A percentile compares a stretch with the other conserved stretches of the same genome.
phyloP scores from a whole-genome alignment of 179 eudicot genomes.

The Amaranthus tricolor region DNA sequence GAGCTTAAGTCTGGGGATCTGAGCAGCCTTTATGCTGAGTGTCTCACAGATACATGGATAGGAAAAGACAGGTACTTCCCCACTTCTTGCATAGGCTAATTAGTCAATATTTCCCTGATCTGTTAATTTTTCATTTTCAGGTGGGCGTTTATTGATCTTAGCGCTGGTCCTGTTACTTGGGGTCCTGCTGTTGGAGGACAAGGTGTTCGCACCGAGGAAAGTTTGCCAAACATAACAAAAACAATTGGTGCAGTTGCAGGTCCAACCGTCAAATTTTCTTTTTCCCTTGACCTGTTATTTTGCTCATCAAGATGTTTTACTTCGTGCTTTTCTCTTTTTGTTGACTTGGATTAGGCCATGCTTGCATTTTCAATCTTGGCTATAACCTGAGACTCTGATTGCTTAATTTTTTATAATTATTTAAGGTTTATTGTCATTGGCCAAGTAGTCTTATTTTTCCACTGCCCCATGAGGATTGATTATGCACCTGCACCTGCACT shows the following conservation, averaged over 20 bases:
- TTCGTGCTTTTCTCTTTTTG: not conserved
- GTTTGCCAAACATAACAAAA: conserved; percentile 87
- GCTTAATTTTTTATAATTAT: not conserved
- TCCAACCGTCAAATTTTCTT: conserved; percentile 18
- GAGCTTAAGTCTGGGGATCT: conserved; percentile 75
- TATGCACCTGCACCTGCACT: not conserved
- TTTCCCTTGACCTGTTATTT: not conserved
- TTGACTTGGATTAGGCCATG: not conserved
- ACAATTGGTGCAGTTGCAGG: conserved; percentile 94
- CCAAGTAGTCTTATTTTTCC: not conserved
- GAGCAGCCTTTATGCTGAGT: conserved; percentile 71
- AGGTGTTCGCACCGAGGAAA: conserved; percentile 96
- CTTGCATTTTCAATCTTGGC: conserved; percentile 5
- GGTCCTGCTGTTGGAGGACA: conserved; percentile 99
- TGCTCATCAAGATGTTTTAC: conserved; percentile 3
- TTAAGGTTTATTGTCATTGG: not conserved
- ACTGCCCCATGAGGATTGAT: not conserved
- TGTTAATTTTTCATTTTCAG: conserved; percentile 34
- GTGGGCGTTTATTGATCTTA: conserved; percentile 94
- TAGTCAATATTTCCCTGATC: conserved; percentile 16
- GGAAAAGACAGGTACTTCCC: conserved; percentile 70
- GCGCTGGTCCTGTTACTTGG: conserved; percentile 98
- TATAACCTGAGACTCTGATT: not conserved
- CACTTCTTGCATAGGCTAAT: not conserved
- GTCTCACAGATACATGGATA: conserved; percentile 95